Evolutionary conservation across 106 monocot genomes (phyloP), one percentile per base, ranked within the genome.

Genomic region (Allium fistulosum): DNA sequence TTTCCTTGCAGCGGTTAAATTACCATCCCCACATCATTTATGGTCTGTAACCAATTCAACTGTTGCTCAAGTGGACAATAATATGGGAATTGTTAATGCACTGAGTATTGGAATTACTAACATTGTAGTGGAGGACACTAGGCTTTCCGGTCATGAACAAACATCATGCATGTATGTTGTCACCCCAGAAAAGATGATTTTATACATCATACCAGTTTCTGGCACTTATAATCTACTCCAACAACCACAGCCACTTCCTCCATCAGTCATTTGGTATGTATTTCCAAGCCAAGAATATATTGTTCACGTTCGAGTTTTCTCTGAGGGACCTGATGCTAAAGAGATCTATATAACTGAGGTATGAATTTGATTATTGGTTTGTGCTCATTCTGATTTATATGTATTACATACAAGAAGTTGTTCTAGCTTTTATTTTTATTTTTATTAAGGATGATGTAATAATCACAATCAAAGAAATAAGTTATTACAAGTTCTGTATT

Each of bases 311-410:
- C 87, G 89, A 71, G 85, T 73, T 77, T 93, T 81, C 62, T 76
- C 99, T 18, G 62, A 76, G 55, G 86, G 75, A 60, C 76, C 81
- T 62, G 82, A 90, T 70, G 72, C 49, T 53, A 80, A 80, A 18
- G 87, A 99, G 70, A 85, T 99, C 73, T 71, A 77, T 59, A 80
- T 99, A 49, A 83, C 90, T 57, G 87, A 99, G 90, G 99, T 99
- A 85, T 51, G 64, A 10, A 61, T 55, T 64, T 56, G 16, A 17
- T 67, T 46, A 46, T 16, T 46, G 57, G 17, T 52, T 13, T 12
- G 27, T 7, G 51, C 26, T 67, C 52, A 67, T 26, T 27, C 4
- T 48, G 22, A 51, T 67, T 12, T 49, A 37, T 37, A 37, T 1
- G 37, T 37, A 37, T 22, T 37, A 37, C 5, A 37, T 37, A 5